Evolutionary conservation across 2,329 filamentous ascomycete species (phyloP).

Genomic region (Colletotrichum liaoningense): DNA sequence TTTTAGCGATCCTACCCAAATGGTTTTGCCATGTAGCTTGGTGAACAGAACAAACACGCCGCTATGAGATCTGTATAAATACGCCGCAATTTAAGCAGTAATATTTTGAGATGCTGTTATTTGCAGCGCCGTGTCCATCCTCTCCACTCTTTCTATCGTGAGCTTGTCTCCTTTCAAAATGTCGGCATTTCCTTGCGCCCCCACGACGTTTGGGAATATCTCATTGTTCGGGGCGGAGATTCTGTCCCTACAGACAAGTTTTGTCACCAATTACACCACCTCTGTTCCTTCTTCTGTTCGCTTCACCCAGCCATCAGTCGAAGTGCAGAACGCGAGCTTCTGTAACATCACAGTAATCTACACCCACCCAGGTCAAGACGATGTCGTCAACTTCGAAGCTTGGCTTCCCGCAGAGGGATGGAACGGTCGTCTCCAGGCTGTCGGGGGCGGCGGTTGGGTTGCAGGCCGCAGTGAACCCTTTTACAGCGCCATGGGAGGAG

Average conservation of each 20-base stretch:
- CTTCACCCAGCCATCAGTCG: slow-evolving; percentile 9
- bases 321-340: slow-evolving; percentile 33
- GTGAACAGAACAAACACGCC: too few species aligned
- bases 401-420: slow-evolving; percentile 42
- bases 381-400: slow-evolving; percentile 39
- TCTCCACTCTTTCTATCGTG: too few species aligned
- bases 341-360: slow-evolving; percentile 45
- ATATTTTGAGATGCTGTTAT: too few species aligned
- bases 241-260: neutral
- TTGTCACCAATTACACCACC: slow-evolving; percentile 13
- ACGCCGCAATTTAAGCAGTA: too few species aligned
- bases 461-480: slow-evolving; percentile 35
- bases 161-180: neutral
- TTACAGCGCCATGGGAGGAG: slow-evolving; percentile 36
- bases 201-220: neutral
- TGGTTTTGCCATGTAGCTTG: too few species aligned
- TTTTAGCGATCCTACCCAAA: too few species aligned
- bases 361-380: slow-evolving; percentile 40
- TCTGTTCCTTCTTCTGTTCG: neutral
- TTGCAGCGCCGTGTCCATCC: too few species aligned
- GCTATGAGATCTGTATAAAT: too few species aligned
- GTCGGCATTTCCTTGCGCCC: neutral
- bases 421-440: slow-evolving; percentile 44
- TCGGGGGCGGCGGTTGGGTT: slow-evolving; percentile 45
- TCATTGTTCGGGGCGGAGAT: slow-evolving; percentile 14